A percentile compares a stretch with the other conserved stretches of the same genome.
Conservation (phyloP, 2,329 filamentous ascomycete species). For the Drechslerella coelobrocha region DNA sequence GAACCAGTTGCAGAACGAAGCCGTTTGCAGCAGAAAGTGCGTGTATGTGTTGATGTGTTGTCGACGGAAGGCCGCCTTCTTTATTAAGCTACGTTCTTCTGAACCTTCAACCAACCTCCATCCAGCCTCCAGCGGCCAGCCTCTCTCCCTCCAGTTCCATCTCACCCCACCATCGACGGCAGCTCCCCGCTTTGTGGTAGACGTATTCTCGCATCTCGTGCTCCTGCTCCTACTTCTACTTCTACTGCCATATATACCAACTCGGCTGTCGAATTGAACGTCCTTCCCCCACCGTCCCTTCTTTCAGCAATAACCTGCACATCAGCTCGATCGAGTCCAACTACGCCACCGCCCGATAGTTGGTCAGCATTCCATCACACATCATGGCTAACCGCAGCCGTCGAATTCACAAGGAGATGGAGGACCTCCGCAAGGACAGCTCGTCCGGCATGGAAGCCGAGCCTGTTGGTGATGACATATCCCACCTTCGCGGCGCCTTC, state of each 20-base stretch:
- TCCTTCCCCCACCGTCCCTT: neutral
- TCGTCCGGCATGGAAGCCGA: conserved; percentile 77
- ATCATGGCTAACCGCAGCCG: conserved; percentile 66
- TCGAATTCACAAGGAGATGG: conserved; percentile 76
- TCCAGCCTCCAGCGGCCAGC: neutral
- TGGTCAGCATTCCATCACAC: neutral
- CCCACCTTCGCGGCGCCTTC: conserved; percentile 82
- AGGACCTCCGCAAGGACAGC: conserved; percentile 75
- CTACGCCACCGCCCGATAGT: no score
- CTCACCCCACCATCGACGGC: neutral
- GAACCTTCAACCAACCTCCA: no score
- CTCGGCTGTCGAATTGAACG: neutral
- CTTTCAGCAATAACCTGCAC: no score
- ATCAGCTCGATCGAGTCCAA: no score
- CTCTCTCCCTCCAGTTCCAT: neutral
- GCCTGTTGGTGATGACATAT: conserved; percentile 72
- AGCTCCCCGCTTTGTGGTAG: no score
- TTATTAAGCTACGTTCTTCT: no score
- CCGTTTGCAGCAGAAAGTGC: no score
- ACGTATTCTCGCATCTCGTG: no score
- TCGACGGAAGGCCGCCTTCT: no score
- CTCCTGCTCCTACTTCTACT: no score
- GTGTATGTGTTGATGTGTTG: no score
- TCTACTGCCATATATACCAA: neutral
- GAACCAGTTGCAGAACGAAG: no score